Evolutionary conservation across 768 basidiomycete genomes (phyloP).

Genomic region (Mycena metata): DNA sequence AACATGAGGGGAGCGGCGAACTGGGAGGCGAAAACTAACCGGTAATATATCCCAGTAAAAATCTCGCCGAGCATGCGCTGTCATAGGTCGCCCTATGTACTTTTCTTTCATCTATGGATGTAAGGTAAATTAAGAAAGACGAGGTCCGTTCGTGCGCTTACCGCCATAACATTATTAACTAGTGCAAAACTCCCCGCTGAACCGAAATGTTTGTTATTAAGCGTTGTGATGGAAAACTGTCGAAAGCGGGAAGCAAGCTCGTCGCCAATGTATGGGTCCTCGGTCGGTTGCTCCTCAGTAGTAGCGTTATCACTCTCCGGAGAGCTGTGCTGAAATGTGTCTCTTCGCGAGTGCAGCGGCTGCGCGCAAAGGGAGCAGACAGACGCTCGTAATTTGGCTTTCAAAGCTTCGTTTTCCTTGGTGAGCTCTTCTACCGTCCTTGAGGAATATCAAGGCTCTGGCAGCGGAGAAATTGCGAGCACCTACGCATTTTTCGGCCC

Average conservation of each 20-base stretch:
- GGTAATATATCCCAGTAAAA: constrained; percentile 35
- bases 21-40: constrained; percentile 34
- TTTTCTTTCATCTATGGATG: constrained; percentile 19
- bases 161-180: constrained; percentile 54
- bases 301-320: too few relatives aligned
- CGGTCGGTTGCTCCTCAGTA: not conserved
- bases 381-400: constrained; percentile 11
- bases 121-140: not conserved
- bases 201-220: constrained; percentile 50
- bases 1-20: not conserved
- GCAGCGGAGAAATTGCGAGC: not conserved
- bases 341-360: constrained; percentile 45
- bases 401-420: constrained; percentile 35
- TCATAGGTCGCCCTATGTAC: not conserved
- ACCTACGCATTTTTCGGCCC: constrained; percentile 13
- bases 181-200: constrained; percentile 59
- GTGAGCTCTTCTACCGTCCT: constrained; percentile 38
- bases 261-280: not conserved
- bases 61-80: constrained; percentile 9
- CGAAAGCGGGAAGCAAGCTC: not conserved
- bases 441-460: not conserved
- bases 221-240: not conserved
- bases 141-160: constrained; percentile 38
- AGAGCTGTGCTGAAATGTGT: not conserved
- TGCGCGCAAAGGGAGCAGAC: constrained; percentile 11